phyloP scores from a whole-genome alignment of 768 basidiomycete genomes.

The Psilocybe subaeruginosa region DNA sequence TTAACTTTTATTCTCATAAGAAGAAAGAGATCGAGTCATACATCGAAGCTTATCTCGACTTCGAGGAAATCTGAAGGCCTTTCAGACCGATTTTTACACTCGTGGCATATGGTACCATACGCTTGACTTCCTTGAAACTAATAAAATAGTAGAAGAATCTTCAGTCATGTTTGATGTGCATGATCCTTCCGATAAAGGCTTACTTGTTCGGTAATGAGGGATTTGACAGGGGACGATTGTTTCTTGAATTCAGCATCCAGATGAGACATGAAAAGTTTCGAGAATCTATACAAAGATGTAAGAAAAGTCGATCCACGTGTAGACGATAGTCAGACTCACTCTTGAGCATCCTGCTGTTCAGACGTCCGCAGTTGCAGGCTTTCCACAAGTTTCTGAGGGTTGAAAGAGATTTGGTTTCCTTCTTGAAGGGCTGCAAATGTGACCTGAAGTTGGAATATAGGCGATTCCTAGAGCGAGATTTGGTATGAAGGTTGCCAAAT shows the following conservation, averaged over 20 bases:
- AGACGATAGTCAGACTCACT: constrained; percentile 51
- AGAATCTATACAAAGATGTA: constrained; percentile 60
- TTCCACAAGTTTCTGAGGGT: constrained; percentile 84
- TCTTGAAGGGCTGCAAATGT: constrained; percentile 88
- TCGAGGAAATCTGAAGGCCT: constrained; percentile 78
- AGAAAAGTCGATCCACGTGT: constrained; percentile 5
- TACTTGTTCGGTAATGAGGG: constrained; percentile 78
- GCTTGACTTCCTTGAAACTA: constrained; percentile 89
- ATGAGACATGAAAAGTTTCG: constrained; percentile 92
- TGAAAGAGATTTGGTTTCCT: constrained; percentile 69
- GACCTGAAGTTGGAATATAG: constrained; percentile 76
- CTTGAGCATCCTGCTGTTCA: constrained; percentile 97
- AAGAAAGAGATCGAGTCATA: constrained; percentile 28
- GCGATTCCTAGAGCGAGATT: constrained; percentile 57
- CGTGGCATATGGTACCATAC: constrained; percentile 79
- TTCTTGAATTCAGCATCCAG: constrained; percentile 87
- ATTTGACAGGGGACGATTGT: constrained; percentile 66
- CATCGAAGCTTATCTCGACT: constrained; percentile 85
- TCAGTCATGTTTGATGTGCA: not conserved
- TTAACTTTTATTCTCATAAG: not conserved
- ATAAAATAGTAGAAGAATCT: not conserved
- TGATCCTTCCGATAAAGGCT: not conserved
- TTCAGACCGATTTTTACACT: constrained; percentile 72
- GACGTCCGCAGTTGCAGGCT: constrained; percentile 78
- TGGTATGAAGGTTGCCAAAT: not conserved